Conservation (phyloP, 75 land plant genomes). For the Pseudotsuga menziesii region DNA sequence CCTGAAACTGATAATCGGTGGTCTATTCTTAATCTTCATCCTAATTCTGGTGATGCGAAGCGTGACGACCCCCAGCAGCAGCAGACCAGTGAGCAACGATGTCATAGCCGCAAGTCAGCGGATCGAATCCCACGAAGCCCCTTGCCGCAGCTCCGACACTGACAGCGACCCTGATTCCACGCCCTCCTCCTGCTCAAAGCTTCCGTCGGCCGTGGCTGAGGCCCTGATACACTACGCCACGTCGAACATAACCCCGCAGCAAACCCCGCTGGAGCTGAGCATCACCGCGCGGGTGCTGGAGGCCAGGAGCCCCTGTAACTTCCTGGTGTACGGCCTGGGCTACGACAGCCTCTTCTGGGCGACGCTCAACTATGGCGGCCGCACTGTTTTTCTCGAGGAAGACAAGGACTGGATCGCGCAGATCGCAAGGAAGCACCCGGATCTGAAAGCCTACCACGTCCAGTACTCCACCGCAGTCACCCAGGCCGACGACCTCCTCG, state of each 20-base stretch:
- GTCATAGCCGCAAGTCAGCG: background rate
- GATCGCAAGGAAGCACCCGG: slow-evolving; percentile 21
- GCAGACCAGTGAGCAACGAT: too few species aligned
- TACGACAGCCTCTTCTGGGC: slow-evolving; percentile 70
- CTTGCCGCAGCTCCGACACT: too few species aligned
- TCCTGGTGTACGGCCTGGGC: slow-evolving; percentile 78
- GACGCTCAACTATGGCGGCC: slow-evolving; percentile 63
- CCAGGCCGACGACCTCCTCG: slow-evolving; percentile 46
- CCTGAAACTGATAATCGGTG: background rate
- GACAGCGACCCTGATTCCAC: background rate
- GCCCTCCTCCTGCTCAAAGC: slow-evolving; percentile 23
- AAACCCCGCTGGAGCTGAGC: slow-evolving; percentile 46
- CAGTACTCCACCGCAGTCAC: slow-evolving; percentile 36
- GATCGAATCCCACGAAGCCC: background rate
- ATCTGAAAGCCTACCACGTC: slow-evolving; percentile 34
- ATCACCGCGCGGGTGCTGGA: slow-evolving; percentile 38
- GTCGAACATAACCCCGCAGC: slow-evolving; percentile 57
- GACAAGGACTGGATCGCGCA: slow-evolving; percentile 48
- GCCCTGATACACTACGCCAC: slow-evolving; percentile 70
- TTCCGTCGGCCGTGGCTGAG: slow-evolving; percentile 30
- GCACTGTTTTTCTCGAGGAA: slow-evolving; percentile 77
- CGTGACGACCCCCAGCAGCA: background rate
- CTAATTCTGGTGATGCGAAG: background rate
- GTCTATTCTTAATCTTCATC: background rate
- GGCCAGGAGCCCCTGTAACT: slow-evolving; percentile 63